phyloP scores from a whole-genome alignment of 305 asterid species.

The Fraxinus dipetala region DNA sequence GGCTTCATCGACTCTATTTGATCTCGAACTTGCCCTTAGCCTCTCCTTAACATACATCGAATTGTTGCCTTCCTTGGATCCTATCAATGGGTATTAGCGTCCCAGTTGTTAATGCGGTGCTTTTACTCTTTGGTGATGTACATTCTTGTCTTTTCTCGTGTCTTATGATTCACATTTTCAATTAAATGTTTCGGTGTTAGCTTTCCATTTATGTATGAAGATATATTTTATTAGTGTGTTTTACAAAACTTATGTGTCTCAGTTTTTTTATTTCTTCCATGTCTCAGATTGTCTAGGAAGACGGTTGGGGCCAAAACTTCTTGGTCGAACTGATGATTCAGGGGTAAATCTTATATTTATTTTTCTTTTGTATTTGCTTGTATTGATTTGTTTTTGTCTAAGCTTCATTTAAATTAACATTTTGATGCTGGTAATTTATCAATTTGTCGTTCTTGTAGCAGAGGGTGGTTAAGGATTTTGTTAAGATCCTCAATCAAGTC shows the following conservation, averaged over 20 bases:
- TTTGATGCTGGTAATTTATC: conserved; percentile 18
- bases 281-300: conserved; percentile 94
- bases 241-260: conserved; percentile 12
- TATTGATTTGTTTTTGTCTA: conserved; percentile 8
- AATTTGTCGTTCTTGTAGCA: conserved; percentile 38
- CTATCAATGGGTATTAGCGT: neutral
- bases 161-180: conserved; percentile 5
- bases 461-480: conserved; percentile 83
- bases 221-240: neutral
- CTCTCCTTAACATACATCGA: no score
- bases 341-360: conserved; percentile 49
- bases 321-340: conserved; percentile 86
- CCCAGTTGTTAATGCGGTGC: neutral
- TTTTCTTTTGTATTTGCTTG: conserved; percentile 4
- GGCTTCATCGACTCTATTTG: no score
- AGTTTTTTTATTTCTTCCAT: conserved; percentile 17
- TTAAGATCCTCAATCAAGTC: conserved; percentile 84
- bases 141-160: conserved; percentile 13
- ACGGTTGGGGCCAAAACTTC: conserved; percentile 91
- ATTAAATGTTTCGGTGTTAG: conserved; percentile 1
- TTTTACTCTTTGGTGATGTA: neutral
- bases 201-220: neutral
- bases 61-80: no score
- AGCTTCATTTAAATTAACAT: conserved; percentile 1
- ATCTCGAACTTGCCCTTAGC: no score